These are phyloP conservation scores for Fraxinus platypoda DNA, from an alignment of 305 asterid genomes.

Conservation along the genomic window DNA sequence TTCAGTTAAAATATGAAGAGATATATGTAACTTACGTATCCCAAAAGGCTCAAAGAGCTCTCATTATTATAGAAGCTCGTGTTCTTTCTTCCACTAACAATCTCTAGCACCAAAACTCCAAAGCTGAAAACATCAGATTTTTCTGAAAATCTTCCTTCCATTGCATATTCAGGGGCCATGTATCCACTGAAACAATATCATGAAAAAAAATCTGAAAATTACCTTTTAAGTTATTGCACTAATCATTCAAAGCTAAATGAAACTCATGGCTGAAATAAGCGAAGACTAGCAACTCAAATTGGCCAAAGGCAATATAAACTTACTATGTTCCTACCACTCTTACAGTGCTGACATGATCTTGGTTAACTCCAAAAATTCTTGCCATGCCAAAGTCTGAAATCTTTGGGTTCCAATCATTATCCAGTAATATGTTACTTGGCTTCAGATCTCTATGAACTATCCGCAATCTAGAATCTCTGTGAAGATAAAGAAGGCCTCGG, in stretches of 20 bases:
- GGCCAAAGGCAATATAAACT: slow-evolving; percentile 21
- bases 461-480: slow-evolving; percentile 54
- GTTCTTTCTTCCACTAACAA: slow-evolving; percentile 43
- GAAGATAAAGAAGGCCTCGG: slow-evolving; percentile 62
- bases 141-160: slow-evolving; percentile 57
- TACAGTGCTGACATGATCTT: slow-evolving; percentile 52
- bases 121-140: slow-evolving; percentile 56
- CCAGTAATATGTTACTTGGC: slow-evolving; percentile 51
- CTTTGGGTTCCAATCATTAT: slow-evolving; percentile 47
- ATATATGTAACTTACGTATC: slow-evolving; percentile 35
- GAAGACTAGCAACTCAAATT: background rate
- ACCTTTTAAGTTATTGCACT: background rate
- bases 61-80: slow-evolving; percentile 32
- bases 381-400: slow-evolving; percentile 69
- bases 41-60: slow-evolving; percentile 45
- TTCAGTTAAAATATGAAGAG: background rate
- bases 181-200: slow-evolving; percentile 46
- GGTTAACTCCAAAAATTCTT: slow-evolving; percentile 45
- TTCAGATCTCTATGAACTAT: slow-evolving; percentile 54
- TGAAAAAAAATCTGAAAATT: background rate
- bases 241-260: background rate
- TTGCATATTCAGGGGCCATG: slow-evolving; percentile 58
- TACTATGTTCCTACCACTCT: slow-evolving; percentile 63
- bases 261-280: background rate
- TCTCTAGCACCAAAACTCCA: slow-evolving; percentile 52